Conservation (phyloP, 306 rosid genomes). For the Acacia crassicarpa region DNA sequence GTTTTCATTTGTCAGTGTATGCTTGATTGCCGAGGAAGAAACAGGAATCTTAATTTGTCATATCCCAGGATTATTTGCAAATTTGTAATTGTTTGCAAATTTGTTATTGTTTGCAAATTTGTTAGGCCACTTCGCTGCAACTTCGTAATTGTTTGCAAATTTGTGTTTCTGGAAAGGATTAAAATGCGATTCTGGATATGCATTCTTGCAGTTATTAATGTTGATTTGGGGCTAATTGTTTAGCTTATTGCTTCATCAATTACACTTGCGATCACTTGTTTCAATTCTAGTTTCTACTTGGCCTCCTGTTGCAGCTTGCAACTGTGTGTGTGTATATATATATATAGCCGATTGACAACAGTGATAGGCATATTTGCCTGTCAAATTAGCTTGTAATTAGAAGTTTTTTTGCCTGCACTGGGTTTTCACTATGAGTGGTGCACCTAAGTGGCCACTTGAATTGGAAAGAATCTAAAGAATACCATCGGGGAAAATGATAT, state of each 20-base stretch:
- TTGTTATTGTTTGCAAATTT: no score
- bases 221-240: background rate
- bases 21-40: background rate
- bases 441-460: constrained; percentile 60
- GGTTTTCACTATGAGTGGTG: constrained; percentile 64
- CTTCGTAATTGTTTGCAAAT: no score
- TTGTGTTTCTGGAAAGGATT: background rate
- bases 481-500: constrained; percentile 69
- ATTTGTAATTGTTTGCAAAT: background rate
- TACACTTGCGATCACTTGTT: background rate
- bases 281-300: background rate
- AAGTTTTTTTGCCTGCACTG: constrained; percentile 26
- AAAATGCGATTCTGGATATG: background rate
- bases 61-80: background rate
- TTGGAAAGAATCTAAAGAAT: constrained; percentile 84
- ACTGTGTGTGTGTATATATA: background rate
- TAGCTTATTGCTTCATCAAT: background rate
- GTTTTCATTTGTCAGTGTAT: background rate
- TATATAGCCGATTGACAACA: background rate
- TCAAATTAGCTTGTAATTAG: constrained; percentile 16
- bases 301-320: background rate
- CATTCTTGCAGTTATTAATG: background rate
- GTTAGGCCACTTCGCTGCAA: no score
- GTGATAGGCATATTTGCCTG: background rate
- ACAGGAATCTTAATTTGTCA: background rate